Evolutionary conservation across 2,329 filamentous ascomycete genomes (phyloP).

Genomic region (Ascochyta koolunga): DNA sequence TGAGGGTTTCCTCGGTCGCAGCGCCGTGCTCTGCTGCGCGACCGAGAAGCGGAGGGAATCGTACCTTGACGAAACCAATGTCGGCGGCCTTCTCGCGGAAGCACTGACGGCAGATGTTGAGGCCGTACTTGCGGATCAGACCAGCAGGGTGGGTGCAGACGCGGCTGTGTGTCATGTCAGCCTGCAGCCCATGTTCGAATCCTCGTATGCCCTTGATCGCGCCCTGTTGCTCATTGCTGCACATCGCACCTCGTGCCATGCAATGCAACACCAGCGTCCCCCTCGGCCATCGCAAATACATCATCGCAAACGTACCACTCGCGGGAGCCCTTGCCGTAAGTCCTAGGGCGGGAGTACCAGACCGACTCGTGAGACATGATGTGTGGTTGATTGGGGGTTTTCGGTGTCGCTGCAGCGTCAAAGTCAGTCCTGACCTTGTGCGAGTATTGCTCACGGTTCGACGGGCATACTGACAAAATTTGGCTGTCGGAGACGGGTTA

Average conservation of each 20-base stretch:
- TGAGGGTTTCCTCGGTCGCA: neutral
- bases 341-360: constrained; percentile 98
- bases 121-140: constrained; percentile 99
- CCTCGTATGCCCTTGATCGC: constrained; percentile 10
- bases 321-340: constrained; percentile 95
- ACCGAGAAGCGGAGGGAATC: constrained; percentile 8
- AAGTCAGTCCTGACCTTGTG: constrained; percentile 19
- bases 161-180: constrained; percentile 61
- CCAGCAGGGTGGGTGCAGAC: constrained; percentile 94
- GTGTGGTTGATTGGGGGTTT: constrained; percentile 50
- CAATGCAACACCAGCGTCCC: constrained; percentile 1
- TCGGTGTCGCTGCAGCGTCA: constrained; percentile 29
- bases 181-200: constrained; percentile 18
- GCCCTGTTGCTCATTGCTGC: constrained; percentile 1
- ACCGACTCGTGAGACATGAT: constrained; percentile 92
- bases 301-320: constrained; percentile 72
- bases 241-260: neutral
- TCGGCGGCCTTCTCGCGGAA: constrained; percentile 72
- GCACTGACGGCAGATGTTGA: constrained; percentile 79
- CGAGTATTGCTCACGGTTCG: neutral
- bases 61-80: constrained; percentile 73
- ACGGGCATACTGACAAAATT: constrained; percentile 28
- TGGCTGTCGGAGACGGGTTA: constrained; percentile 34
- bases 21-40: neutral
- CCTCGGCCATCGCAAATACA: constrained; percentile 2